Evolutionary conservation across 805 yeast species (phyloP), one percentile per base, ranked within the genome.

Genomic region (Candida suzukii): DNA sequence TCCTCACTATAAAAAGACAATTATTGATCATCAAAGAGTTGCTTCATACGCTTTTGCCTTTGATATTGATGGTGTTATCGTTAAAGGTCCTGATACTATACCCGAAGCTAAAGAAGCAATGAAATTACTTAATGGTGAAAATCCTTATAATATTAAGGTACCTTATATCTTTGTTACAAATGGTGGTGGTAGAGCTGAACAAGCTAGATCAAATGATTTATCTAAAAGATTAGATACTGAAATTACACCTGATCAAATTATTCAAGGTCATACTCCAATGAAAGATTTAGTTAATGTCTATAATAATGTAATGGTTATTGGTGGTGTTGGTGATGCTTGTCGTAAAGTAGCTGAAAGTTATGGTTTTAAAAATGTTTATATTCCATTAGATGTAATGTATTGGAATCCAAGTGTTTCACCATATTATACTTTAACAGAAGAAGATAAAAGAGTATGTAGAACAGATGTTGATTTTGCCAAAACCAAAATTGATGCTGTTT

Each of bases 181-280:
- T 60, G 96, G 96, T 51, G 95, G 96, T 50, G 96, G 96, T 39
- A 77, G 83, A 54, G 82, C 87, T 9, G 96, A 88, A 60, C 57
- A 66, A 42, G 80, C 74, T 10, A 71, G 96, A 51, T 83, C 91
- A 38, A 73, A 71, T 42, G 93, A 86, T 49, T 69, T 88, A 54
- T 68, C 80, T 34, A 68, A 71, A 42, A 66, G 87, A 48, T 69
- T 88, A 47, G 74, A 70, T 18, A 63, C 76, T 31, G 73, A 73
- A 31, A 76, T 88, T 44, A 74, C 81, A 12, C 78, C 78, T 35
- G 87, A 79, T 41, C 96, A 88, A 65, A 83, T 88, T 44, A 83
- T 88, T 52, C 96, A 88, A 63, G 95, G 95, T 46, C 95, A 88
- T 62, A 88, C 96, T 1, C 96, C 96, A 27, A 88, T 88, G 93